Base-by-base conservation (phyloP, 805 yeast species). In the Vanderwaltozyma polyspora region DNA sequence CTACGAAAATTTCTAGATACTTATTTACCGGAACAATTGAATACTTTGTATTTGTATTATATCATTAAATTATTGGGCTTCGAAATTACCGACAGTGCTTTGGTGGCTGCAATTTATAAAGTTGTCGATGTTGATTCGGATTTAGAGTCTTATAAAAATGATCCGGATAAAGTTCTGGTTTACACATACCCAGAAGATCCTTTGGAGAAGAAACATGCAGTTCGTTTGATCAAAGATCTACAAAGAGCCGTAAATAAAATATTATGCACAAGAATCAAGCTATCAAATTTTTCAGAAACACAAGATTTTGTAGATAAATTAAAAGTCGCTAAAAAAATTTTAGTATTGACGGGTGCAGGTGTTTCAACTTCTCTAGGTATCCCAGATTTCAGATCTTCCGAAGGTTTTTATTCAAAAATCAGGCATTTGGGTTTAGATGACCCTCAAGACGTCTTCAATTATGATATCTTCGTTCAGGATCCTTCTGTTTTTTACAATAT, bases 281-380 rank as follows among this genome's bases (percentile, higher is more conserved):
- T 79, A 17, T 64, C 68, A 2, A 57, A 64, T 35, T 72, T 80
- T 43, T 57, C 66, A 34, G 70, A 77, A 0, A 48, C 83, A 3
- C 79, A 76, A 12, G 75, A 77, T 39, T 74, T 79, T 1, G 57
- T 72, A 2, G 62, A 61, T 2, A 68, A 68, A 23, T 63, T 87
- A 17, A 44, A 62, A n/a, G 60, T 59, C 5, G 73, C 91, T 1
- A 50, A 66, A 13, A 78, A 72, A 27, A 67, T 86, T 12, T 49
- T 87, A 38, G 85, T 86, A 0, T 55, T 86, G 13, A 83, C 95
- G 1, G 96, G 96, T 9, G 96, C 96, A 2, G 96, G 96, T 18
- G 83, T 86, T 36, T 81, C 93, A 27, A 85, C 95, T 2, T 74
- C 85, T 2, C 61, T 85, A 36, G 95, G 95, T 5, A 86, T 85